Evolutionary conservation across 345 rosid genomes (phyloP), one percentile per base, ranked within the genome.

Genomic region (Eucalyptus marginata): DNA sequence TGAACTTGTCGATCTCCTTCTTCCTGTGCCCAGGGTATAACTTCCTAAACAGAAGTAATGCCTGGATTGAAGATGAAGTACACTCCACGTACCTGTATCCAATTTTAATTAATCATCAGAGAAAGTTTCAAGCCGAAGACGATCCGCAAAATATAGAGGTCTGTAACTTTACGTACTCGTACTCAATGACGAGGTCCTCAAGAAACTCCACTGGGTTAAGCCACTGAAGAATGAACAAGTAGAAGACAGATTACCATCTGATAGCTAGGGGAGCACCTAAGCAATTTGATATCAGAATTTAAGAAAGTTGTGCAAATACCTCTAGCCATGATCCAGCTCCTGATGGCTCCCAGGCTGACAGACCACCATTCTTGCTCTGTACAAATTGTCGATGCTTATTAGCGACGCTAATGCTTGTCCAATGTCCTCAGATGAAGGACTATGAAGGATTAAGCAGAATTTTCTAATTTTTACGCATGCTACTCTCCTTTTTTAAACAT

Each of bases 311-410:
- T 58, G 36, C 3, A 88, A 58, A 86, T 91, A 94, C 97, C 93
- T 95, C 95, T 49, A 95, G 86, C 96, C 95, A 94, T 16, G 88
- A 59, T 81, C 87, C 80, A 44, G 94, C 97, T 58, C 94, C 89
- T 64, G 87, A 92, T 13, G 98, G 97, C 90, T 95, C 95, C 98
- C 98, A 95, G 22, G 91, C 94, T n/a, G 97, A 46, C 11, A 93
- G 36, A 86, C 98, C 98, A 10, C 97, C 98, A 58, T 91, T 92
- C 88, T 91, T 88, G 88, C 93, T 91, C 98, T 96, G 91, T 64
- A 89, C 47, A 50, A 68, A 31, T 79, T 79, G 15, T 43, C 25
- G 36, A 36, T 18, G 51, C 46, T 51, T 25, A 52, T 50, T 88
- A 76, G 84, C 29, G 1, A 76, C 47, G 7, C 15, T 76, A 10